These are phyloP conservation scores for Polyporus tsugae DNA, from an alignment of 1,284 basidiomycete genomes.

Conservation along the genomic window DNA sequence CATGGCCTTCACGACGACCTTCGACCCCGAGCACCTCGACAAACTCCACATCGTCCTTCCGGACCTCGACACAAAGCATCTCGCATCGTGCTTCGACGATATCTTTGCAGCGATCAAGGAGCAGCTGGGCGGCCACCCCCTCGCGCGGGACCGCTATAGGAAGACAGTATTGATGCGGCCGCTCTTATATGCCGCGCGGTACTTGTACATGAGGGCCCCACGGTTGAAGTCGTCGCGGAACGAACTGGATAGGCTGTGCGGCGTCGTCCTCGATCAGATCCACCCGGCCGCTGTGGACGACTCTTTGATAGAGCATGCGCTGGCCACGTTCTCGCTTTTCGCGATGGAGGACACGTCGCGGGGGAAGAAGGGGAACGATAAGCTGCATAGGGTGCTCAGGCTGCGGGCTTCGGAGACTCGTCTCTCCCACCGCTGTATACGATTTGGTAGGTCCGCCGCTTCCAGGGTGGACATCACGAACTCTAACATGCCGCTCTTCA, in stretches of 20 bases:
- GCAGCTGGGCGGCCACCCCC: not conserved
- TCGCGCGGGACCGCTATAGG: not conserved
- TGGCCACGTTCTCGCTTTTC: not conserved
- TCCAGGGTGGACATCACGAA: not conserved
- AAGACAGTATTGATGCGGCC: not conserved
- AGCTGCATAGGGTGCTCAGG: not conserved
- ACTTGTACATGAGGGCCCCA: not conserved
- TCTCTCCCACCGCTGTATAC: not conserved
- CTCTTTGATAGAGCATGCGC: not conserved
- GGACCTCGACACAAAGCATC: not conserved
- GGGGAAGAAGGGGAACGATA: not conserved
- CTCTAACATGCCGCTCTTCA: not conserved
- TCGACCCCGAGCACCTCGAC: not conserved
- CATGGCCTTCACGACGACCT: conserved; percentile 13
- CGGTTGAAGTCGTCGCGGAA: not conserved
- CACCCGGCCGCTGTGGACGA: not conserved
- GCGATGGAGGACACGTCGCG: not conserved
- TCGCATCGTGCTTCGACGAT: not conserved
- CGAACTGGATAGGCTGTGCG: not conserved
- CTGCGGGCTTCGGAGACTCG: not conserved
- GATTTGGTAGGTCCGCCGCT: not conserved
- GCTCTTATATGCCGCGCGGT: not conserved
- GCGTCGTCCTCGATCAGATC: not conserved
- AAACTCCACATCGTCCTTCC: not conserved
- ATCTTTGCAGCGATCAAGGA: not conserved